Evolutionary conservation across 352 stramenopile genomes (phyloP).

Genomic region (Phytophthora colocasiae): DNA sequence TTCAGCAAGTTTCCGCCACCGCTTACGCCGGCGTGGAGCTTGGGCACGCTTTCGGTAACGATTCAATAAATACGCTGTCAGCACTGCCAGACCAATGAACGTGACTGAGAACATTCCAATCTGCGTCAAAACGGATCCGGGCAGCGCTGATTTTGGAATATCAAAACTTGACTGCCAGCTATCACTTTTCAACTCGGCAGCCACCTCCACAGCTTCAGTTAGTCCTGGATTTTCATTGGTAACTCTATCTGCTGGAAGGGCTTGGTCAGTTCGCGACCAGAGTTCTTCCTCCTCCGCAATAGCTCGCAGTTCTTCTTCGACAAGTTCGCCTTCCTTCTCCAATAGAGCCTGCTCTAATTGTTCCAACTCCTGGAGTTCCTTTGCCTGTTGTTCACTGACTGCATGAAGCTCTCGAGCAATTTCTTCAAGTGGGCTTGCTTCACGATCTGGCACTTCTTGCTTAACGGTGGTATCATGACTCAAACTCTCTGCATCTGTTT

Average conservation of each 20-base stretch:
- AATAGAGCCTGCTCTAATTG: conserved; percentile 27
- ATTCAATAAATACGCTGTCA: conserved; percentile 39
- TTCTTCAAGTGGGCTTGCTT: conserved; percentile 1
- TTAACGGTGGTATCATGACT: too few species aligned
- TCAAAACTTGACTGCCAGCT: neutral
- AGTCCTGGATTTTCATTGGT: neutral
- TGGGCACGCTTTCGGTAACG: conserved; percentile 25
- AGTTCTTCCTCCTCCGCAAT: conserved; percentile 44
- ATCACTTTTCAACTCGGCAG: neutral
- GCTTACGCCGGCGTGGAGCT: conserved; percentile 20
- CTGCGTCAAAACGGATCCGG: conserved; percentile 11
- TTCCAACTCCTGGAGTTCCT: conserved; percentile 30
- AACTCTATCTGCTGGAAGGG: neutral
- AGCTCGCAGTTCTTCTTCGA: conserved; percentile 38
- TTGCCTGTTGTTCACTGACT: conserved; percentile 9
- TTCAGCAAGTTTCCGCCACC: conserved; percentile 4
- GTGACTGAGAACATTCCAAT: conserved; percentile 25
- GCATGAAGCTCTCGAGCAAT: neutral
- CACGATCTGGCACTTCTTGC: too few species aligned
- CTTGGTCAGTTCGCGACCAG: conserved; percentile 16
- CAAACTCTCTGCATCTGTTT: neutral
- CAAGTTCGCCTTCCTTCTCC: conserved; percentile 29
- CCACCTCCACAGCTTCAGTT: neutral
- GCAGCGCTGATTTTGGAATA: neutral
- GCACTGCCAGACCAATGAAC: conserved; percentile 34